Conservation (phyloP, 2,329 filamentous ascomycete genomes). For the Fusarium ramigenum region DNA sequence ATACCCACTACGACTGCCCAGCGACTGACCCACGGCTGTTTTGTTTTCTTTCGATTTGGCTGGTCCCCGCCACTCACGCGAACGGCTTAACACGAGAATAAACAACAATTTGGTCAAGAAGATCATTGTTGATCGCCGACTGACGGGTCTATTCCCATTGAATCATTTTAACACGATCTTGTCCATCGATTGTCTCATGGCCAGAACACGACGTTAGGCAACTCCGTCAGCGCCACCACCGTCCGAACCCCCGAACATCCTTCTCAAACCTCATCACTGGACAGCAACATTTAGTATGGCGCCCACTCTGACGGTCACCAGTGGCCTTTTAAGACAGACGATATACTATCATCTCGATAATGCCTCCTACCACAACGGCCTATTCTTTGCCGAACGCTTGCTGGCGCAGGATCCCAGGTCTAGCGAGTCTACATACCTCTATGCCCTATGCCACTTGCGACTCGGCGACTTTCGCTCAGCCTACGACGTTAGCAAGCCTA, state of each 20-base stretch:
- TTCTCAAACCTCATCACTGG: constrained; percentile 22
- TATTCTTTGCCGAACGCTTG: constrained; percentile 91
- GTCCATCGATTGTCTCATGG: constrained; percentile 39
- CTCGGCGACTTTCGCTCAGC: constrained; percentile 86
- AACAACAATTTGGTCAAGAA: constrained; percentile 16
- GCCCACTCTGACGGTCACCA: constrained; percentile 60
- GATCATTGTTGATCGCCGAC: constrained; percentile 11
- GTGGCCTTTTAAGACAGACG: constrained; percentile 65
- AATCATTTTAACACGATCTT: neutral
- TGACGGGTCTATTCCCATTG: constrained; percentile 7
- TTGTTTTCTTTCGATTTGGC: constrained; percentile 44
- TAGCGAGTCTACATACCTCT: constrained; percentile 81
- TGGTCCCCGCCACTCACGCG: constrained; percentile 39
- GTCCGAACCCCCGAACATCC: constrained; percentile 9
- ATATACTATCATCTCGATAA: constrained; percentile 85
- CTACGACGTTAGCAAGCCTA: constrained; percentile 80
- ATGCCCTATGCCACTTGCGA: constrained; percentile 85
- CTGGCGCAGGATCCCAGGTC: constrained; percentile 84
- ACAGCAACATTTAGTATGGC: constrained; percentile 56
- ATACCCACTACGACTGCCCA: constrained; percentile 24
- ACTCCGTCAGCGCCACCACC: constrained; percentile 28
- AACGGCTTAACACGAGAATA: constrained; percentile 34
- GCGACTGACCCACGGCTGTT: constrained; percentile 34
- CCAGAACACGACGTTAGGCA: constrained; percentile 40
- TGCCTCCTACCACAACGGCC: constrained; percentile 85